Evolutionary conservation across 2,329 filamentous ascomycete species (phyloP), one percentile per base, ranked within the genome.

Genomic region (Diaporthe sp.): DNA sequence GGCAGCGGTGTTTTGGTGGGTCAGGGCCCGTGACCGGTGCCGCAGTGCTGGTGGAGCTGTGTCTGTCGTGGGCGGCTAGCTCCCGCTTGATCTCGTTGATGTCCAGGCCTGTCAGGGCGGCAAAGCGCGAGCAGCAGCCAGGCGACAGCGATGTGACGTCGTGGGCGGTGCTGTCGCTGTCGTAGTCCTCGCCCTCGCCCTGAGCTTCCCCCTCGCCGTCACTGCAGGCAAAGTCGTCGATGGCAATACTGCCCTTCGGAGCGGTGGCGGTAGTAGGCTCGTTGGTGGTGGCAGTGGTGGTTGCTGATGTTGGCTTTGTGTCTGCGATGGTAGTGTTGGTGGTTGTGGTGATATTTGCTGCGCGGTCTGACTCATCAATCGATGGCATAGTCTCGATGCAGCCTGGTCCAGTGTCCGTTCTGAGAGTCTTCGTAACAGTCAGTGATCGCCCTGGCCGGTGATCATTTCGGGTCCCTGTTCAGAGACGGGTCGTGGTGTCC

Each of bases 41-140:
- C 6, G 34, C 4, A 25, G 58, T 25, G 7, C 12, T 13, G 51
- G 70, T 9, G 15, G 10, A 2, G 17, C 34, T 49, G 37, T 44
- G 22, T 25, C 25, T 51, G 62, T 57, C 46, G 17, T 61, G 42
- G 67, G 57, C 62, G 44, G 34, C 69, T 4, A 76, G 73, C 61
- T 76, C 75, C 25, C 73, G 73, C 61, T 72, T 72, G 61, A 76
- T 75, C 68, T 67, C 68, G 39, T 67, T 71, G 39, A 76, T 67
- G 57, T 73, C 73, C 53, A 76, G 69, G 4, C 75, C 75, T 1
- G 75, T 76, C 53, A 76, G 69, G 46, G 75, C 75, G 51, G 70
- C 73, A n/a, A 76, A 76, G 46, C 75, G 69, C 8, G 73, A 76
- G 73, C 75, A 76, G 73, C 75, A 76, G 42, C 59, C 75, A 0